Conservation (phyloP, 495 filamentous ascomycete genomes). For the Penicillium egyptiacum region DNA sequence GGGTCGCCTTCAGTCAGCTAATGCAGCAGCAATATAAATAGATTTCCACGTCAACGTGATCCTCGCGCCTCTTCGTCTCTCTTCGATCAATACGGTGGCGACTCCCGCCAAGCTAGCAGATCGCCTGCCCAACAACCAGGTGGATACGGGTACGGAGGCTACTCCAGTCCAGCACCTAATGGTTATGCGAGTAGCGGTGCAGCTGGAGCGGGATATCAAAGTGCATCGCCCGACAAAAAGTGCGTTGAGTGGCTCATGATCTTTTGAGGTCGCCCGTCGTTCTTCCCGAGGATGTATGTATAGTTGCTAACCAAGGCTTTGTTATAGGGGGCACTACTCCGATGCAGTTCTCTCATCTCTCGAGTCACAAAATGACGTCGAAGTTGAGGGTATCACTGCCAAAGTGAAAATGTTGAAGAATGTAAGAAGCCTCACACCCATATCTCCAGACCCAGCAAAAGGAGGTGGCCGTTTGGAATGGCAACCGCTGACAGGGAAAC, state of each 20-base stretch:
- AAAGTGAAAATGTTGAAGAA: slow-evolving; percentile 93
- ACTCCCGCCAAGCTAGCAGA: slow-evolving; percentile 50
- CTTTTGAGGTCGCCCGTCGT: not conserved
- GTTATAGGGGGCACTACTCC: slow-evolving; percentile 79
- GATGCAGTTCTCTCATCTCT: slow-evolving; percentile 90
- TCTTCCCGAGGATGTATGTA: not conserved
- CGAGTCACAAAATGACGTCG: slow-evolving; percentile 90
- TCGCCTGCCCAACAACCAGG: slow-evolving; percentile 50
- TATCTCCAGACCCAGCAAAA: not conserved
- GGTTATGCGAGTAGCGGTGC: slow-evolving; percentile 36
- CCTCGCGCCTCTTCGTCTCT: slow-evolving; percentile 78
- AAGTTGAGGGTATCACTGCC: slow-evolving; percentile 83
- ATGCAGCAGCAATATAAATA: slow-evolving; percentile 21
- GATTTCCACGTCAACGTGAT: slow-evolving; percentile 73
- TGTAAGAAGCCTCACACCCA: slow-evolving; percentile 52
- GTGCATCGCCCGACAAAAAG: slow-evolving; percentile 84
- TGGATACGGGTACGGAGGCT: slow-evolving; percentile 58
- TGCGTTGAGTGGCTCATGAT: slow-evolving; percentile 35
- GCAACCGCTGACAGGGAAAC: slow-evolving; percentile 9
- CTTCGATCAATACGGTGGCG: slow-evolving; percentile 80
- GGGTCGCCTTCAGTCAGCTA: not conserved
- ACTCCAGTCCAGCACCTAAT: slow-evolving; percentile 52
- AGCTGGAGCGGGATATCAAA: slow-evolving; percentile 45
- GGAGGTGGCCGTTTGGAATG: not conserved
- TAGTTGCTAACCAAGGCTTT: slow-evolving; percentile 10